Evolutionary conservation across 2,329 filamentous ascomycete genomes (phyloP), one percentile per base, ranked within the genome.

Genomic region (Sporothrix schenckii): DNA sequence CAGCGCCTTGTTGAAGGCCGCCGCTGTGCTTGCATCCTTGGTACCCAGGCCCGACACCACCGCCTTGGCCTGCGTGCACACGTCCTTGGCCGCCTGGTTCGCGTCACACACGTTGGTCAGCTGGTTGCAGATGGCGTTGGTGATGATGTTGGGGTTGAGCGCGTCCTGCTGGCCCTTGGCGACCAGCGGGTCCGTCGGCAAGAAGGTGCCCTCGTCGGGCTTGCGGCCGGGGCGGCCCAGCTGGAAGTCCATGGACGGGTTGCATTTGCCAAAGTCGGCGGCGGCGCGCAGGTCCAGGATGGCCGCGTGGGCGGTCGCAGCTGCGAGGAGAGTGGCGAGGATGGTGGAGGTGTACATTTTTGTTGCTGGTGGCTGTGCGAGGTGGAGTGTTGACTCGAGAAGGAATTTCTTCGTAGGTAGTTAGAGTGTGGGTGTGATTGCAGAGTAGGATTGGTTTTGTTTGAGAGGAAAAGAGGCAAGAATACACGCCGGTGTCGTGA

Each of bases 81-180:
- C 81, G 13, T 82, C 77, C 73, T 86, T 82, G 68, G 88, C 89
- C 4, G 86, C 88, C 27, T 81, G 82, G 76, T 88, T 88, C 68
- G 89, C 89, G 53, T 81, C 80, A 80, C 89, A 91, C 52, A 89
- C 87, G 80, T 90, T 91, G 76, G 80, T 84, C 71, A 91, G 83
- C 80, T 91, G 88, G 79, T 91, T 88, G 79, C 87, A 89, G 78
- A 91, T 88, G 72, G 88, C 86, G 84, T 89, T 91, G 77, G 88
- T 90, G 82, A 91, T 91, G 82, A 91, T 91, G 81, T 87, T 86
- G 71, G 88, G 89, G 85, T 91, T 91, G 58, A 91, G 82, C 13
- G 89, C 88, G 77, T 91, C 89, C 75, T 87, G 80, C 79, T 91
- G 89, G 63, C 86, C 86, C 76, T 87, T 81, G 73, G 86, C 85